These are phyloP conservation scores for Penicillium sp. DNA, from an alignment of 2,329 filamentous ascomycete genomes.

Conservation along the genomic window DNA sequence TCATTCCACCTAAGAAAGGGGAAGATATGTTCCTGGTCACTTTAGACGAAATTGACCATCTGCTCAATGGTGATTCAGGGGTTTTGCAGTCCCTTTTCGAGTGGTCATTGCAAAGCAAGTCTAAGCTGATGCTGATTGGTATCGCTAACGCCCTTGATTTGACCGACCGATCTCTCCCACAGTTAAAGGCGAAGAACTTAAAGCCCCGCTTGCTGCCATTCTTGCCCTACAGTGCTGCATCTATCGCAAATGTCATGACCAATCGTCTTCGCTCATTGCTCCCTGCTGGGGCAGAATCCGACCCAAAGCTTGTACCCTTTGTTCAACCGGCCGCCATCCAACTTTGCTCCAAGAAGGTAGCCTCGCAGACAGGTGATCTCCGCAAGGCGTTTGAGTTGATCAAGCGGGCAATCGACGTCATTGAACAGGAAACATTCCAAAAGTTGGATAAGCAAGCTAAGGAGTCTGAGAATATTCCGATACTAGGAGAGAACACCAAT, in stretches of 20 bases:
- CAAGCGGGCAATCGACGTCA: conserved; percentile 80
- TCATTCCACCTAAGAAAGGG: conserved; percentile 61
- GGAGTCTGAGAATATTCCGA: conserved; percentile 63
- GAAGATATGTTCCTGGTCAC: conserved; percentile 72
- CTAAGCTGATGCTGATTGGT: conserved; percentile 78
- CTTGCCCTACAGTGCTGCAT: conserved; percentile 81
- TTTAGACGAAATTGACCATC: conserved; percentile 92
- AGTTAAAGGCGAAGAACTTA: conserved; percentile 87
- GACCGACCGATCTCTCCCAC: conserved; percentile 90
- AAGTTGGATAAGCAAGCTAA: conserved; percentile 64
- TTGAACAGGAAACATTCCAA: conserved; percentile 78
- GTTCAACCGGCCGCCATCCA: conserved; percentile 92
- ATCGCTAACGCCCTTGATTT: conserved; percentile 96
- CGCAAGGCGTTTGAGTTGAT: conserved; percentile 95
- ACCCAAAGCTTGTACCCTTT: conserved; percentile 71
- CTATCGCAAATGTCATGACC: conserved; percentile 85
- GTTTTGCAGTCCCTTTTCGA: conserved; percentile 93
- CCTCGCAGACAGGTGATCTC: conserved; percentile 88
- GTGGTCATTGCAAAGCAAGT: conserved; percentile 83
- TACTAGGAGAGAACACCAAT: conserved; percentile 79
- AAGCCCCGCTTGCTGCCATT: conserved; percentile 89
- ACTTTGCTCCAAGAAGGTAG: conserved; percentile 90
- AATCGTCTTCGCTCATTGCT: conserved; percentile 76
- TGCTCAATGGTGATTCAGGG: conserved; percentile 83
- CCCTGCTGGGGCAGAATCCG: conserved; percentile 44